Evolutionary conservation across 1,284 basidiomycete genomes (phyloP), one percentile per base, ranked within the genome.

Genomic region (Xanthoconium separans): DNA sequence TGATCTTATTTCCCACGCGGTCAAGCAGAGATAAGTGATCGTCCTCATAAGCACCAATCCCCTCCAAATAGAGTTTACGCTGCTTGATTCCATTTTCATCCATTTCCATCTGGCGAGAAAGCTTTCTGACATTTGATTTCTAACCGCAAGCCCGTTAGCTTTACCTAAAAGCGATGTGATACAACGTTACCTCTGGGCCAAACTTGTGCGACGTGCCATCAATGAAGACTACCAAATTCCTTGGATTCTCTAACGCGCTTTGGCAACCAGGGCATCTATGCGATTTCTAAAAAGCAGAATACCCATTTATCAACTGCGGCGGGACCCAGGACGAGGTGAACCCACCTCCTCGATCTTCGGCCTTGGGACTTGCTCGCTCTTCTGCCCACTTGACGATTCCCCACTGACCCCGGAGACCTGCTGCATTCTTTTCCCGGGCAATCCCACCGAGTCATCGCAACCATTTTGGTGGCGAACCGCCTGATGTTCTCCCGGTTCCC

Each of bases 161-260:
- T 24, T 24, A 24, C 24, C 24, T 0, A 8, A 5, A 27, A 18
- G 24, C 24, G 6, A 24, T 24, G 6, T 30, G 7, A 0, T 3
- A 8, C 12, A 10, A 20, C 22, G 2, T 40, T 47, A 57, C 58
- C 39, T 60, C 16, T 1, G 20, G 40, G 12, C 43, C 48, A 22
- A 43, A 34, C 37, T 46, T 39, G 53, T 58, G 55, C 2, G 46
- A 48, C 9, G 57, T 58, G 9, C 57, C 57, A n/a, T 58, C 57
- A 33, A 59, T 53, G 12, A 50, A 59, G 18, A 59, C 47, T 0
- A 16, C 29, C 2, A 59, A 42, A 15, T 59, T 59, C 47, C 47
- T 55, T 6, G 47, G 6, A 24, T 41, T 41, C 10, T 1, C 29
- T 5, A 40, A 24, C 9, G 29, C 5, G 34, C 34, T 40, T 10